Base-by-base conservation (phyloP, 2,329 filamentous ascomycete genomes). In the Pyrenophora seminiperda region DNA sequence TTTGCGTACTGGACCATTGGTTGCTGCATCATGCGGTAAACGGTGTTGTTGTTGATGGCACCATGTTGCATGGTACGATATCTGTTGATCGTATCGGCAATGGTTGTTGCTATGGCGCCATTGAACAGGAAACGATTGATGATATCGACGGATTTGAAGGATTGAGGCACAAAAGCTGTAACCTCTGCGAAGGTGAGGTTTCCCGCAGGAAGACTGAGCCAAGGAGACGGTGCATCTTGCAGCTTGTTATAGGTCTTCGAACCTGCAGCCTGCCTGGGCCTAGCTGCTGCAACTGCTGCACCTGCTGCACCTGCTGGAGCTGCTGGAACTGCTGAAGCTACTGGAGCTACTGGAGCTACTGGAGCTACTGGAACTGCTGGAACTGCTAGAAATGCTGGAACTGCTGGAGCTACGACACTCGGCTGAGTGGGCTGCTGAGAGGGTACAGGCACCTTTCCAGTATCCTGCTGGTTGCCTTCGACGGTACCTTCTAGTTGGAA, bases 111-210 rank as follows among this genome's bases (percentile, higher is more conserved):
- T 0, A 41, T 38, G 9, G 48, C 57, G 10, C 65, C 65, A 14
- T 70, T 70, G 41, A 41, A 56, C 15, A 60, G 17, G 9, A 66
- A 39, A 1, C 67, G 64, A 15, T 65, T 58, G 14, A 61, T 56
- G 4, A 68, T 41, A 17, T 66, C 58, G 47, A 50, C 54, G 6
- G 54, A 61, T 10, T 65, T 62, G 27, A 68, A 50, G 2, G 53
- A 58, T 2, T 62, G 47, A 1, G 66, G 64, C 4, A 68, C 15
- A 39, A 70, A 68, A 2, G 59, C 53, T 7, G 60, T 34, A 4
- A 67, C 43, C 29, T 71, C 66, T 11, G 59, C 56, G 2, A 63
- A 49, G 1, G 65, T 67, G 7, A 68, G 40, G 33, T 69, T 67
- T n/a, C 46, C 58, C 4, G 27, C 14, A 1, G 61, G 65, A 37